phyloP scores from a whole-genome alignment of 768 basidiomycete genomes.

The Rhodotorula kratochvilovae region DNA sequence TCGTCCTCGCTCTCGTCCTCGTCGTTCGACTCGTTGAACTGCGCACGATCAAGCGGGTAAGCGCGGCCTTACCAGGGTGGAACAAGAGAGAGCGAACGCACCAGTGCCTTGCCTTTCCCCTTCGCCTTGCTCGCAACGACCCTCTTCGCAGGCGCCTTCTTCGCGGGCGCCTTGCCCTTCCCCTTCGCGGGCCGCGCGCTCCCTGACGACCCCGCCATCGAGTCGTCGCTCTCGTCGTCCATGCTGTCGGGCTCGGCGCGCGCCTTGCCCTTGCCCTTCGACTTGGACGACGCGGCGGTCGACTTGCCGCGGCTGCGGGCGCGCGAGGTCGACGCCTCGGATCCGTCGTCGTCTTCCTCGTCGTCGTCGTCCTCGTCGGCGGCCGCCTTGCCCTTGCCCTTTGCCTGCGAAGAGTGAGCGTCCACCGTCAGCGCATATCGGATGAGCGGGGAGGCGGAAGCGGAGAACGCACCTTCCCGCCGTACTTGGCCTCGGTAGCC shows the following conservation, averaged over 20 bases:
- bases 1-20: constrained; percentile 12
- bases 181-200: not conserved
- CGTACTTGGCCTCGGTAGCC: constrained; percentile 39
- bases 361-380: constrained; percentile 9
- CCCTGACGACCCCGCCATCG: constrained; percentile 9
- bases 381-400: constrained; percentile 18
- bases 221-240: constrained; percentile 27
- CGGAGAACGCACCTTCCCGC: constrained; percentile 17
- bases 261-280: constrained; percentile 26
- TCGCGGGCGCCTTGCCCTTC: constrained; percentile 16
- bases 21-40: constrained; percentile 28
- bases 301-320: too few species aligned
- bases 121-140: constrained; percentile 4
- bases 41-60: not conserved
- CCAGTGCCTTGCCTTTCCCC: constrained; percentile 7
- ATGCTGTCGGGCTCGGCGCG: constrained; percentile 14
- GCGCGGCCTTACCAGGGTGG: not conserved
- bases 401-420: constrained; percentile 1
- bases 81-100: not conserved
- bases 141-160: constrained; percentile 10
- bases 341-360: not conserved
- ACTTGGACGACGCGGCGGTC: not conserved
- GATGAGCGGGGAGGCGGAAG: not conserved
- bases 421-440: too few species aligned
- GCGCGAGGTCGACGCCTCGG: not conserved